These are phyloP conservation scores for Pulveroboletus sp. DNA, from an alignment of 768 basidiomycete genomes.

Conservation along the genomic window DNA sequence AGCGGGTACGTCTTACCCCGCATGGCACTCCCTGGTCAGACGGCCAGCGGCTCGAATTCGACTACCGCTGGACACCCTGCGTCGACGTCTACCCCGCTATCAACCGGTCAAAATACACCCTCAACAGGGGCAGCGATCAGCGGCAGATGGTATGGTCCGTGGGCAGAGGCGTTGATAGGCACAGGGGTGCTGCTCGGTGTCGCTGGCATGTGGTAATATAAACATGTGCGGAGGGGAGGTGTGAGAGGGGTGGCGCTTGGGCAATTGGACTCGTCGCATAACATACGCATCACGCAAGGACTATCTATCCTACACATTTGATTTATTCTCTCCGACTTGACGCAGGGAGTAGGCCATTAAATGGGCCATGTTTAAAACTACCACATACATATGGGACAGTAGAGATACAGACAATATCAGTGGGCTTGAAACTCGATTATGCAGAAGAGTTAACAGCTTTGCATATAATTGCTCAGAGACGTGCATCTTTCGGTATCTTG, in stretches of 20 bases:
- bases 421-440: not conserved
- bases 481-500: slow-evolving; percentile 56
- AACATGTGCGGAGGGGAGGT: not conserved
- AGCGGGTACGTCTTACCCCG: slow-evolving; percentile 22
- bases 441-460: not conserved
- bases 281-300: not conserved
- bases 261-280: slow-evolving; percentile 1
- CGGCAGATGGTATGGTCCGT: not conserved
- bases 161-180: slow-evolving; percentile 2
- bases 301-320: slow-evolving; percentile 8
- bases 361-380: slow-evolving; percentile 12
- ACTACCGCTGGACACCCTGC: not conserved
- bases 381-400: not conserved
- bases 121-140: slow-evolving; percentile 2
- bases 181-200: slow-evolving; percentile 4
- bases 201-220: slow-evolving; percentile 10
- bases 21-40: slow-evolving; percentile 28
- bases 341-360: no score
- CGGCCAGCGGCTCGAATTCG: slow-evolving; percentile 13
- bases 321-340: slow-evolving; percentile 5
- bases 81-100: no score
- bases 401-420: not conserved
- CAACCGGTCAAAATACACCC: no score
- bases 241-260: not conserved
- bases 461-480: slow-evolving; percentile 32